Evolutionary conservation across 164 flowering plant species (phyloP).

Genomic region (Kingdonia uniflora): DNA sequence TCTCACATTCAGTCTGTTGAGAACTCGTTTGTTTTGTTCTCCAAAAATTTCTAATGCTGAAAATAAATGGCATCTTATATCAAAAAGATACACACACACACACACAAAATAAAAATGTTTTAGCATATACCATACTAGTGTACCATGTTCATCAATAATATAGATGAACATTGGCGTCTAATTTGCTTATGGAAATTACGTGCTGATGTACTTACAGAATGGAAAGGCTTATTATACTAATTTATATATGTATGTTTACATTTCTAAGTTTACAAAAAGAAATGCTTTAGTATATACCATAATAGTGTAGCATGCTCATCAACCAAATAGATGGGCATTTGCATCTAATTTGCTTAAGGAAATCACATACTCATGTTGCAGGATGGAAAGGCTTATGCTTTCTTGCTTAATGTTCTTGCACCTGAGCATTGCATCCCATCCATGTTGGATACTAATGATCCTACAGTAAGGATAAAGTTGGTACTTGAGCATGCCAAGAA

Average conservation of each 20-base stretch:
- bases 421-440: slow-evolving; percentile 67
- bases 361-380: slow-evolving; percentile 15
- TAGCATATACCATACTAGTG: no score
- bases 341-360: not conserved
- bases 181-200: not conserved
- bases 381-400: slow-evolving; percentile 92
- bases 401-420: slow-evolving; percentile 88
- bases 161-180: not conserved
- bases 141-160: not conserved
- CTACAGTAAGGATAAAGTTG: slow-evolving; percentile 61
- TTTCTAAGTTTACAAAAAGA: no score
- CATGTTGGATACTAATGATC: slow-evolving; percentile 62
- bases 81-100: no score
- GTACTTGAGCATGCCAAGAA: slow-evolving; percentile 84
- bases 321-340: not conserved
- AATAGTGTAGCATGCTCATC: not conserved
- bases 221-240: no score
- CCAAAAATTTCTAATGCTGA: no score
- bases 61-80: no score
- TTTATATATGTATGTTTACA: not conserved
- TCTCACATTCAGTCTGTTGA: no score
- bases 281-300: no score
- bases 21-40: no score
- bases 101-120: no score
- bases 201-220: not conserved